Percentiles rank a stretch among this genome's conserved stretches.
These are phyloP conservation scores for Flammula alnicola DNA, from an alignment of 1,284 basidiomycete species.

Conservation along the genomic window DNA sequence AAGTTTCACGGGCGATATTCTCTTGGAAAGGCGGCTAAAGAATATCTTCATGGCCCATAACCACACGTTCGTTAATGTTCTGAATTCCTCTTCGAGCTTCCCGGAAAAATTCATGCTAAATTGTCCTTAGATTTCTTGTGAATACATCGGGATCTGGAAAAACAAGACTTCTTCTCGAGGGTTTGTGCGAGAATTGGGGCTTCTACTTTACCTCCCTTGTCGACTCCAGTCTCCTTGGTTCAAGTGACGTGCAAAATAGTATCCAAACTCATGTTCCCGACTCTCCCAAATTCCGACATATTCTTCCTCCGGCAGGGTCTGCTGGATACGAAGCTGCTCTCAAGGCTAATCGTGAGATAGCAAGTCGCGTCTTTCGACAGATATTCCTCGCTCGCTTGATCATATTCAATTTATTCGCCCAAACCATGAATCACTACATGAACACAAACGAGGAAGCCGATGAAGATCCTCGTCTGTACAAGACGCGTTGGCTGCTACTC, in stretches of 20 bases:
- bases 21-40: conserved; percentile 34
- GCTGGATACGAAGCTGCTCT: conserved; percentile 34
- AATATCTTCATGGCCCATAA: conserved; percentile 46
- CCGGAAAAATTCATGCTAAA: not conserved
- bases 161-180: conserved; percentile 45
- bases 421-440: conserved; percentile 31
- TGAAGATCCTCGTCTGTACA: conserved; percentile 25
- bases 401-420: conserved; percentile 40
- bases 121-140: conserved; percentile 40
- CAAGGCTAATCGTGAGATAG: conserved; percentile 38
- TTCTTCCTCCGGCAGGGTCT: conserved; percentile 33
- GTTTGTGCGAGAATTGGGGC: conserved; percentile 47
- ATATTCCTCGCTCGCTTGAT: conserved; percentile 42
- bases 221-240: conserved; percentile 44
- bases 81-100: not conserved
- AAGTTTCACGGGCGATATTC: conserved; percentile 34
- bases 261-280: conserved; percentile 40
- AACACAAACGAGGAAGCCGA: conserved; percentile 4
- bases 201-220: conserved; percentile 47
- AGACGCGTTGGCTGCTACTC: conserved; percentile 42
- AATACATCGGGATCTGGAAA: conserved; percentile 51
- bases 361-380: conserved; percentile 37
- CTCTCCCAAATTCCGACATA: conserved; percentile 31
- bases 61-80: conserved; percentile 40
- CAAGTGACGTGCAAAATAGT: conserved; percentile 42